Base-by-base conservation (phyloP, 1,139 yeast genomes). In the Yamadazyma atmosphaerica region DNA sequence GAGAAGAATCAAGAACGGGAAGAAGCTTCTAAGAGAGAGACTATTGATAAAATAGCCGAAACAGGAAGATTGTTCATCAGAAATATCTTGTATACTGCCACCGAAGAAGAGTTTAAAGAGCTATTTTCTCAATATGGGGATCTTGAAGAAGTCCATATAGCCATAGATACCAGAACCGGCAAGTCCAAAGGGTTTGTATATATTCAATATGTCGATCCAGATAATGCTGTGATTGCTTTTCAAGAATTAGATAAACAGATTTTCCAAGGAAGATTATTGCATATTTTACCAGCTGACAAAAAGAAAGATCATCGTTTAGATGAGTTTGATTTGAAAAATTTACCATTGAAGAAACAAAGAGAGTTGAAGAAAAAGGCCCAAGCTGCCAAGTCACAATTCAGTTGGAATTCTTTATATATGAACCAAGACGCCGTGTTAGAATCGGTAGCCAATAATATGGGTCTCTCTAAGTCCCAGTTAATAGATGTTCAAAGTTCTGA, bases 361-460 rank as follows among this genome's bases (percentile, higher is more conserved):
- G 96, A 88, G 53, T 67, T 92, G 54, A 86, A 85, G 60, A 81
- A 84, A 52, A 87, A 87, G 55, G 84, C 82, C 15, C 87, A 83
- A 50, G 98, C 98, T 1, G 65, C 90, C 1, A 87, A 85, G 58
- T 74, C 81, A 32, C 92, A 88, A 53, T 92, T 92, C 62, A 82
- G 92, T 53, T 92, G 99, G 99, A 92, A 92, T 56, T 87, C 98
- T 0, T 72, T 92, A 36, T 92, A 80, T 57, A 79, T 94, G 84
- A 92, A 86, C 55, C 81, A 74, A 39, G 97, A 92, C 64, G 96
- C 98, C 1, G 95, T 92, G 12, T 68, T 94, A 63, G 92, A 87
- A 36, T 83, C 95, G 34, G 95, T 90, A 30, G 97, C 98, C 0
- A 63, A 79, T 13, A 83, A 83, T 51, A 65, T 94, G 64, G 98